Percentiles rank a stretch among this genome's conserved stretches.
Conservation (phyloP, 139 green algal species). For the Tetradesmus obliquus region DNA sequence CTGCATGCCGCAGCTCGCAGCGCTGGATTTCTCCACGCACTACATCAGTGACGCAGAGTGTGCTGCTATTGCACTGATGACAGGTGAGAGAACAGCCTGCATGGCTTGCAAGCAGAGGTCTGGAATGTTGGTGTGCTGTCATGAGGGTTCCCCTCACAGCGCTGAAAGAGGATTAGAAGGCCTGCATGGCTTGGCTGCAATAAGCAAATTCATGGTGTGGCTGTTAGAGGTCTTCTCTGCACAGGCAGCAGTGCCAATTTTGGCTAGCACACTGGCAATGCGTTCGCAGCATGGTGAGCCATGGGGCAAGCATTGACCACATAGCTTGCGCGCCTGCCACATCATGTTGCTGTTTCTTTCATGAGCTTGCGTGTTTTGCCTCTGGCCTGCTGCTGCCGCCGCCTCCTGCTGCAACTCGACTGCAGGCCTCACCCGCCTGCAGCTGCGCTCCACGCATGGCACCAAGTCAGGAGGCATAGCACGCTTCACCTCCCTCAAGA, state of each 20-base stretch:
- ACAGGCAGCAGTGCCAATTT: too few relatives aligned
- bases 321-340: not conserved
- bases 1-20: not conserved
- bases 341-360: not conserved
- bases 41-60: slow-evolving; percentile 50
- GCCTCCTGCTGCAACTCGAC: not conserved
- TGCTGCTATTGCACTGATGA: slow-evolving; percentile 39
- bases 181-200: too few relatives aligned
- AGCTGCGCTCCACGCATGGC: slow-evolving; percentile 22
- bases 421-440: slow-evolving; percentile 27
- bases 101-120: not conserved
- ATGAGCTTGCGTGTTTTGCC: too few relatives aligned
- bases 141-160: too few relatives aligned
- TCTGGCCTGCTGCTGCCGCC: not conserved
- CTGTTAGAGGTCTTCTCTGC: too few relatives aligned
- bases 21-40: slow-evolving; percentile 45
- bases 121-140: not conserved
- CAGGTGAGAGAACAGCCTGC: not conserved
- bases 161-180: too few relatives aligned
- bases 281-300: not conserved
- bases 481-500: not conserved
- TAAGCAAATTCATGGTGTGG: too few relatives aligned
- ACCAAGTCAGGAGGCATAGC: slow-evolving; percentile 13
- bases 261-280: not conserved
- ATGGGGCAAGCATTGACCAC: not conserved